Evolutionary conservation across 306 rosid species (phyloP), one percentile per base, ranked within the genome.

Genomic region (Vigna radiata): DNA sequence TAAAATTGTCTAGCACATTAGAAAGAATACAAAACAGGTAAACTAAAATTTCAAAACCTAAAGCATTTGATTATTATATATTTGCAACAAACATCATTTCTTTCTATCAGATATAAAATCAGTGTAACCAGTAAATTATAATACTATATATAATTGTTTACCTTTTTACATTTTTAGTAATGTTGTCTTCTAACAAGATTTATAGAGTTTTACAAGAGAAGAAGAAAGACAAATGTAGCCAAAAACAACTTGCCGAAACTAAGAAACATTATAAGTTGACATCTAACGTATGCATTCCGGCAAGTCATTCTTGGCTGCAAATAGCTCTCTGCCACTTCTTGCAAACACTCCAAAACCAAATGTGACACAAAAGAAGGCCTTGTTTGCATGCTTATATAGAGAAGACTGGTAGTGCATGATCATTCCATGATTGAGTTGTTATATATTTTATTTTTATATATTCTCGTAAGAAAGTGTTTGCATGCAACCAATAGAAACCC

Each of bases 281-380:
- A 3, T 7, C 0, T 55, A 25, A 54, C 4, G 2, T 0, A 66
- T 3, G 65, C 1, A 11, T 58, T 47, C 75, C 84, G 87, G 83
- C 91, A 83, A 87, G 84, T 85, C 91, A 87, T 87, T 80, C 89
- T 85, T 87, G 87, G 87, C 91, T 85, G 68, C 72, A 83, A 74
- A 47, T 47, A 15, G 41, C 88, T 70, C 76, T 29, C 66, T 66
- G 0, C 74, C 56, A 7, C 82, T 68, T 60, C 86, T 18, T 47
- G 88, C 41, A 65, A 82, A 46, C 47, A 27, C 79, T 73, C 79
- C 18, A 48, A 71, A 82, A 77, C 79, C 78, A 4, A 72, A 25
- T 5, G 50, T 52, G 74, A 18, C 21, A 70, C 27, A 33, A 31
- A 64, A 77, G 23, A 58, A 71, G 75, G 56, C 39, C 48, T 71